Evolutionary conservation across 495 filamentous ascomycete genomes (phyloP), one percentile per base, ranked within the genome.

Genomic region (Lichenothelia convexa): DNA sequence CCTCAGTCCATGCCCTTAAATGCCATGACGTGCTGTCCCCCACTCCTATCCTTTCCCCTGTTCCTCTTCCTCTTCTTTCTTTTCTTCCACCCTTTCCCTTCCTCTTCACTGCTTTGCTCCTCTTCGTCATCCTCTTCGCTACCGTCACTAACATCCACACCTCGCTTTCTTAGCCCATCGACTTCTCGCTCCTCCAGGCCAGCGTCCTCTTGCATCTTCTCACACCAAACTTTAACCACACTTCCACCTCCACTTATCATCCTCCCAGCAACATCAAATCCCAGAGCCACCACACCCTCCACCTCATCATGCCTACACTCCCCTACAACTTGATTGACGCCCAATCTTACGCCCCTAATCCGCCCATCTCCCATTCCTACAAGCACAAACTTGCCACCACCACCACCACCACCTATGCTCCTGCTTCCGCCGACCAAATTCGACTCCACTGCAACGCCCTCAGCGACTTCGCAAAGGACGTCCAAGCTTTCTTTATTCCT

Each of bases 231-330:
- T 59, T 93, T 93, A 44, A 94, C 66, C 0, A 72, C 64, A 46
- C 67, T 66, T 2, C 85, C 85, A 35, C 85, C 85, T 24, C 81
- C 85, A 52, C 74, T 85, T 35, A 93, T 78, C 69, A 94, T 70
- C 34, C 84, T 67, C 35, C 83, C 78, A 32, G 74, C 71, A 32
- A 77, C 76, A 55, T 92, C 84, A 45, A 91, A 91, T 15, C 70
- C 77, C 11, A 94, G 45, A 8, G 69, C 71, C 6, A 84, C 67
- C 11, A 92, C 81, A 17, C 30, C 18, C 48, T 92, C 84, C 13
- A 84, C 57, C 41, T 91, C 85, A 50, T 92, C 78, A 55, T 93
- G 85, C 51, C 64, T 63, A 30, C 85, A 54, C 40, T 68, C 64
- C 1, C 54, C 63, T 1, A 72, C 48, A 15, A 77, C 62, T 49